Conservation (phyloP, 306 rosid genomes). For the Crataegus laevigata region DNA sequence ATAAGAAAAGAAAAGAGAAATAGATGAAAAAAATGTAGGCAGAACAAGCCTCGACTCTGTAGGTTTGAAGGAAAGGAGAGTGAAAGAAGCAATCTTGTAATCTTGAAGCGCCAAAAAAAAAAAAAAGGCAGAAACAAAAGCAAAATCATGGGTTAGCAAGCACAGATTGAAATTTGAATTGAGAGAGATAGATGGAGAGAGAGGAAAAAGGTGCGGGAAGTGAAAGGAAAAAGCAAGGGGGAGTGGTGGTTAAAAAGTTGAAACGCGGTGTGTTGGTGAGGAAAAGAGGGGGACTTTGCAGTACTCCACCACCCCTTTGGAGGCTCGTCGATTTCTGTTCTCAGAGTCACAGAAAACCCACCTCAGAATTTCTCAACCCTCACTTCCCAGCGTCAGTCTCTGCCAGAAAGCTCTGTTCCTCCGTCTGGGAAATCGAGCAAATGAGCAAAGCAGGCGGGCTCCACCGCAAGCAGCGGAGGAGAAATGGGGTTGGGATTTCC, state of each 20-base stretch:
- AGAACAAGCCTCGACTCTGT: background rate
- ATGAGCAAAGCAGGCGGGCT: slow-evolving; percentile 26
- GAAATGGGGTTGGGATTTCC: slow-evolving; percentile 14
- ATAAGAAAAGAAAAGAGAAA: background rate
- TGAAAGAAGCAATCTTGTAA: background rate
- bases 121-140: background rate
- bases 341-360: background rate
- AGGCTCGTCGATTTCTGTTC: slow-evolving; percentile 42
- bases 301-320: slow-evolving; percentile 79
- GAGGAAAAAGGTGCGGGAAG: slow-evolving; percentile 28
- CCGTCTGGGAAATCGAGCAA: slow-evolving; percentile 53
- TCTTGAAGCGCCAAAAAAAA: background rate
- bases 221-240: slow-evolving; percentile 19
- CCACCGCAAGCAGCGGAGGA: slow-evolving; percentile 28
- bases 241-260: slow-evolving; percentile 48
- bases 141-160: slow-evolving; percentile 2
- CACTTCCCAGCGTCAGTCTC: slow-evolving; percentile 34
- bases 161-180: slow-evolving; percentile 18
- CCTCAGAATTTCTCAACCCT: slow-evolving; percentile 41
- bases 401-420: slow-evolving; percentile 71
- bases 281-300: slow-evolving; percentile 44
- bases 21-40: background rate
- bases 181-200: slow-evolving; percentile 2
- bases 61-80: background rate
- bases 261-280: slow-evolving; percentile 34